Base-by-base conservation (phyloP, 345 rosid genomes). In the Hibiscus syriacus region DNA sequence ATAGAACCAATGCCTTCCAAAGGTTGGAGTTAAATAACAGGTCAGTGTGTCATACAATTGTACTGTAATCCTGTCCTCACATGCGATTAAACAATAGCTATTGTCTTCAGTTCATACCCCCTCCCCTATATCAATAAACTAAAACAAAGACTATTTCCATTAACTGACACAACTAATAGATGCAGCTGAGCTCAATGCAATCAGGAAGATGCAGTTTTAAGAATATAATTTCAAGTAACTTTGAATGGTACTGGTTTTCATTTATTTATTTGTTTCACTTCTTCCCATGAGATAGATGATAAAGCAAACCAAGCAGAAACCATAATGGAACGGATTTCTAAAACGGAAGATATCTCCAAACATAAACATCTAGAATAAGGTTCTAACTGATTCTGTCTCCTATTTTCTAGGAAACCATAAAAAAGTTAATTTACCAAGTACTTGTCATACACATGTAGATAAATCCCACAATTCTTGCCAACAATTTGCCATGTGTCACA, bases 401-500 rank as follows among this genome's bases (percentile, higher is more conserved):
- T 50, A 50, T 22, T 17, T 50, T 27, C 36, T n/a, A 16, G 46
- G 43, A 50, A 49, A 50, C 19, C 43, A 66, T 27, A 45, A 2
- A 66, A 27, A 43, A 32, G 45, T 39, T 45, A 22, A 61, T 0
- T 53, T 64, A 23, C 29, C 36, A 23, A 22, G 54, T 48, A 71
- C 30, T 53, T 13, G 6, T 17, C 30, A n/a, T 43, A 66, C 72
- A 70, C 17, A 36, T 52, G 68, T 54, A 29, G 20, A 43, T 56
- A 13, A 68, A 34, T 46, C 12, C 14, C 68, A 58, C 29, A 20
- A 36, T n/a, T 29, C 30, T 30, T 53, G 3, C 14, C 71, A 58
- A 22, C 46, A 43, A 64, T 29, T 30, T 25, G n/a, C 25, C 67
- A 70, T 27, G 30, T 64, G 73, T 55, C 63, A 27, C 20, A 34